phyloP scores from a whole-genome alignment of 179 eudicot species.

The Spergularia azorica region DNA sequence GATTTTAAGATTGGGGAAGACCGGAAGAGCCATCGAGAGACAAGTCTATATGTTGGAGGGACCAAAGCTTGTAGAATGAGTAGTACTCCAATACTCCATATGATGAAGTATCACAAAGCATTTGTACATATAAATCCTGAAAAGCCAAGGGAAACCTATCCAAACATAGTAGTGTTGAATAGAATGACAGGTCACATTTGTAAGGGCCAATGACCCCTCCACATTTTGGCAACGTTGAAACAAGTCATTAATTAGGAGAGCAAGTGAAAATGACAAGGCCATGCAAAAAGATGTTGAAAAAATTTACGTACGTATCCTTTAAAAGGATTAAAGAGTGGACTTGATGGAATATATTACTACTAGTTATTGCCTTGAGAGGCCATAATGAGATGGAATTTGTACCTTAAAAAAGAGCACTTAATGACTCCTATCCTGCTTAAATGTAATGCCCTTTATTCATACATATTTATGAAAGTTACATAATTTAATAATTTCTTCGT shows the following conservation, averaged over 20 bases:
- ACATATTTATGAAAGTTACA: too few species aligned
- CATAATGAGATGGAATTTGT: too few species aligned
- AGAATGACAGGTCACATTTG: constrained; percentile 39
- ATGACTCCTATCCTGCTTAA: too few species aligned
- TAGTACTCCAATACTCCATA: neutral
- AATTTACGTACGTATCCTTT: neutral
- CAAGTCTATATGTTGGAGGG: too few species aligned
- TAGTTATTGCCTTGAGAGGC: too few species aligned
- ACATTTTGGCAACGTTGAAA: constrained; percentile 27
- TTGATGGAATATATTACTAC: neutral
- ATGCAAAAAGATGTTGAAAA: constrained; percentile 9
- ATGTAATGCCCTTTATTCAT: too few species aligned
- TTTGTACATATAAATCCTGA: neutral
- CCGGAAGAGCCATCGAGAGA: too few species aligned
- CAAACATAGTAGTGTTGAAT: constrained; percentile 6
- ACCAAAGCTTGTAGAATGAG: too few species aligned
- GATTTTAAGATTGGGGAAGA: too few species aligned
- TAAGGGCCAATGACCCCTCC: constrained; percentile 14
- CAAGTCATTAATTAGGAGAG: constrained; percentile 14
- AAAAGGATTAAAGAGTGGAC: neutral
- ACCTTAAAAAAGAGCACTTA: too few species aligned
- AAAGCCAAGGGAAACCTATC: neutral
- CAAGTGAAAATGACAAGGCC: constrained; percentile 27
- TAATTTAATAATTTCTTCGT: too few species aligned
- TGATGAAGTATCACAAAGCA: neutral